Evolutionary conservation across 331 rosid genomes (phyloP), one percentile per base, ranked within the genome.

Genomic region (Cydonia oblonga): DNA sequence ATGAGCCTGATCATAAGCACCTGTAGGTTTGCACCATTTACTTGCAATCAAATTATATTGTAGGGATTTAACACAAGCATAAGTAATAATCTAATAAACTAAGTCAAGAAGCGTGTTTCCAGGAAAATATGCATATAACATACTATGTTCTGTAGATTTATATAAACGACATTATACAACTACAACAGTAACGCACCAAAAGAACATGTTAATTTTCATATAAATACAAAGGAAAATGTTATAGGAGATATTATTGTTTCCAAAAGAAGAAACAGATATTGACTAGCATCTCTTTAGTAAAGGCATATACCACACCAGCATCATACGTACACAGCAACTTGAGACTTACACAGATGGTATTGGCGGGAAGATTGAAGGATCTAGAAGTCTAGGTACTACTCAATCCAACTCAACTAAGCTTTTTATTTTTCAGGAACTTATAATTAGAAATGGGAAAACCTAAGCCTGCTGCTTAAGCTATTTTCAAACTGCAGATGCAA

Each of bases 1-100:
- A 86, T 67, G 64, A 93, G 87, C 89, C 97, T 89, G 87, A 81
- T 88, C 97, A 93, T 87, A 33, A 93, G 78, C 51, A 80, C 76
- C 98, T 93, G 90, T 79, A 87, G 28, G 54, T 46, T 66, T 26
- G 67, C 53, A 56, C 66, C 29, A 23, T 64, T 68, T 54, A 57
- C 67, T 58, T 63, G 19, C 9, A 25, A 25, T 69, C 29, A 69
- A 29, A 61, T 30, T 61, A 10, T 19, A 18, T 5, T 2, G 53
- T 32, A 6, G 11, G 7, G 46, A 40, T 40, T 40, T 66, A 30
- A 66, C 7, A 26, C 42, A 68, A 28, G 16, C 26, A 25, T 68
- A 68, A 26, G 35, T 2, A 20, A 46, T 46, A 69, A 12, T 28
- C 28, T 28, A 28, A 69, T 29, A 29, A 51, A 33, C 28, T 51